phyloP scores from a whole-genome alignment of 1,284 basidiomycete genomes.

The Moniliophthora roreri region DNA sequence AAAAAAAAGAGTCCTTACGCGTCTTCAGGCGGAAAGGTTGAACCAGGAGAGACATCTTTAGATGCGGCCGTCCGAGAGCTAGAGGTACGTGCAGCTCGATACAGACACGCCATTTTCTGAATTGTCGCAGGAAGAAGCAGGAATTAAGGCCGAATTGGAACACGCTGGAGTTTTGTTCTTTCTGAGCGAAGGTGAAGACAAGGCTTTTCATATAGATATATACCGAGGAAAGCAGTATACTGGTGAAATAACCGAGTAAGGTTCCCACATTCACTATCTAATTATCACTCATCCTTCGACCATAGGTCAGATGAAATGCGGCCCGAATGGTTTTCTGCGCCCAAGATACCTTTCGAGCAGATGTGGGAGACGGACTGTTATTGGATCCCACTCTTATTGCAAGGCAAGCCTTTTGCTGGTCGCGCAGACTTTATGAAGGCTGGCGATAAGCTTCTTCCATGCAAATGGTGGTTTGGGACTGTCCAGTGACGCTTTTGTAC shows the following conservation, averaged over 20 bases:
- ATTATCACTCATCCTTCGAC: conserved; percentile 3
- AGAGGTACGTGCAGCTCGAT: conserved; percentile 35
- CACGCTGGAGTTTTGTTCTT: conserved; percentile 66
- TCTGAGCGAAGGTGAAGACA: conserved; percentile 45
- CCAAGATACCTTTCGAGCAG: conserved; percentile 48
- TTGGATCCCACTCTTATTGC: conserved; percentile 60
- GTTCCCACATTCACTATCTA: not conserved
- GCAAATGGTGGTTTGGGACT: conserved; percentile 57
- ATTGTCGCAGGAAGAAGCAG: conserved; percentile 69
- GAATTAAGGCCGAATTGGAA: conserved; percentile 58
- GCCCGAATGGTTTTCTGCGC: conserved; percentile 59
- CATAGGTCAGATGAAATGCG: conserved; percentile 59
- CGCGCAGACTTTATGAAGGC: conserved; percentile 51
- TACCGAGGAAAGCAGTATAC: conserved; percentile 56
- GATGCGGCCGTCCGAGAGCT: conserved; percentile 68
- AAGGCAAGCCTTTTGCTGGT: conserved; percentile 48
- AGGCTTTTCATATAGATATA: conserved; percentile 67
- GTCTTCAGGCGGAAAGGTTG: conserved; percentile 63
- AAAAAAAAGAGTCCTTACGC: not conserved
- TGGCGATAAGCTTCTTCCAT: conserved; percentile 32
- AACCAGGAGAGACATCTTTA: conserved; percentile 56
- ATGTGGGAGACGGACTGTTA: conserved; percentile 69
- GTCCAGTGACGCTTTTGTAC: not conserved
- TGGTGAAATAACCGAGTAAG: conserved; percentile 62
- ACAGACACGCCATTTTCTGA: too few species aligned